These are phyloP conservation scores for Eucalyptus pauciflora DNA, from an alignment of 345 rosid species.

Conservation along the genomic window DNA sequence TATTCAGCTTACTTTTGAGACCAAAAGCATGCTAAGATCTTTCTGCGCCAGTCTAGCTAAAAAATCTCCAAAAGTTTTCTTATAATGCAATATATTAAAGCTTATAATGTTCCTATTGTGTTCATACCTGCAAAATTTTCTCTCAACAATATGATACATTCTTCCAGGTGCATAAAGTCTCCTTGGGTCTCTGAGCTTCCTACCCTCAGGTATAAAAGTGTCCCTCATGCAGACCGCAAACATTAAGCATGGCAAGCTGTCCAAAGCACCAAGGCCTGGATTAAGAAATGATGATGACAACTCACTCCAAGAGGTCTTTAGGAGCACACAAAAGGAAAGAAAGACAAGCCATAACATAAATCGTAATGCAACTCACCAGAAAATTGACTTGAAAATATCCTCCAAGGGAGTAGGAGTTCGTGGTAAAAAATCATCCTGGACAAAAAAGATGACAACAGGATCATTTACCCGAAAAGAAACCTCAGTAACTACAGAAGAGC, in stretches of 20 bases:
- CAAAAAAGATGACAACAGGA: background rate
- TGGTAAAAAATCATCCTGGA: slow-evolving; percentile 94
- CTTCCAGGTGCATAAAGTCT: slow-evolving; percentile 94
- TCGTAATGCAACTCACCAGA: slow-evolving; percentile 41
- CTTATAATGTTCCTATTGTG: background rate
- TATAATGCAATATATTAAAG: background rate
- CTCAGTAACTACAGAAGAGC: background rate
- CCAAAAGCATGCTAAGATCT: background rate
- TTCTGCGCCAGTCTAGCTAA: background rate
- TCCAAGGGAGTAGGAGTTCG: slow-evolving; percentile 89
- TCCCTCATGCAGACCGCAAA: slow-evolving; percentile 84
- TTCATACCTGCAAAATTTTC: slow-evolving; percentile 82
- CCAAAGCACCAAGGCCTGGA: slow-evolving; percentile 41
- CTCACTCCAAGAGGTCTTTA: slow-evolving; percentile 1
- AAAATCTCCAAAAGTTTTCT: background rate
- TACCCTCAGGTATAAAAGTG: slow-evolving; percentile 79
- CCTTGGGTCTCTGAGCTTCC: slow-evolving; percentile 76
- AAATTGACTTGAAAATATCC: slow-evolving; percentile 75
- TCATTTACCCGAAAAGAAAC: background rate
- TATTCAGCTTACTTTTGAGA: background rate
- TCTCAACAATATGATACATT: slow-evolving; percentile 70
- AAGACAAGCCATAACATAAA: background rate
- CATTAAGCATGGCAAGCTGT: slow-evolving; percentile 95
- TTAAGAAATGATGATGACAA: slow-evolving; percentile 23
- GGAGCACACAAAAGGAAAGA: background rate